Evolutionary conservation across 495 filamentous ascomycete genomes (phyloP).

Genomic region (Podospora fimiseda): DNA sequence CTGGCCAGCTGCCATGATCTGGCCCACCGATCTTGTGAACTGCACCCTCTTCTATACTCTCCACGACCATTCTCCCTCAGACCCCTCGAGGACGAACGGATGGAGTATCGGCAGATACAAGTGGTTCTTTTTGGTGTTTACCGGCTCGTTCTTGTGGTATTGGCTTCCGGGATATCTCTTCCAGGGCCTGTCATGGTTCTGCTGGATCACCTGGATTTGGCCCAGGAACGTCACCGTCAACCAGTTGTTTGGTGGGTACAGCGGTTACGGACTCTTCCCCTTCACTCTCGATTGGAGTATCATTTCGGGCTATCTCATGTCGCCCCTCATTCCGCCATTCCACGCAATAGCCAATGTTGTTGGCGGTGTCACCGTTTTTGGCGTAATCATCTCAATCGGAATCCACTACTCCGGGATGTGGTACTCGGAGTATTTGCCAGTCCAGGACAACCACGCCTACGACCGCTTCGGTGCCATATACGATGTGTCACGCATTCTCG

Average conservation of each 20-base stretch:
- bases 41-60: slow-evolving; percentile 60
- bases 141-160: slow-evolving; percentile 46
- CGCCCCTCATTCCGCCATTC: slow-evolving; percentile 63
- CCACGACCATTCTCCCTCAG: slow-evolving; percentile 55
- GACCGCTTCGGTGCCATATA: slow-evolving; percentile 56
- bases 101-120: slow-evolving; percentile 61
- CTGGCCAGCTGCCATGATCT: slow-evolving; percentile 66
- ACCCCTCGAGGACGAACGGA: slow-evolving; percentile 53
- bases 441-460: slow-evolving; percentile 50
- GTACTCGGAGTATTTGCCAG: slow-evolving; percentile 54
- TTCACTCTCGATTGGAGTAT: slow-evolving; percentile 61
- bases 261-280: slow-evolving; percentile 53
- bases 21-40: slow-evolving; percentile 61
- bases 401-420: slow-evolving; percentile 61
- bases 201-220: slow-evolving; percentile 56
- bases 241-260: slow-evolving; percentile 60
- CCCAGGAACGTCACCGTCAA: slow-evolving; percentile 61
- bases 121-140: slow-evolving; percentile 56
- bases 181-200: slow-evolving; percentile 52
- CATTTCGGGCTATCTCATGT: slow-evolving; percentile 57
- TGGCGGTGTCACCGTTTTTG: slow-evolving; percentile 49
- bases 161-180: slow-evolving; percentile 57
- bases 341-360: slow-evolving; percentile 58
- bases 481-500: slow-evolving; percentile 48
- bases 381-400: slow-evolving; percentile 43